These are phyloP conservation scores for Ceratocystis diversiconidia DNA, from an alignment of 2,329 filamentous ascomycete genomes.

Conservation along the genomic window DNA sequence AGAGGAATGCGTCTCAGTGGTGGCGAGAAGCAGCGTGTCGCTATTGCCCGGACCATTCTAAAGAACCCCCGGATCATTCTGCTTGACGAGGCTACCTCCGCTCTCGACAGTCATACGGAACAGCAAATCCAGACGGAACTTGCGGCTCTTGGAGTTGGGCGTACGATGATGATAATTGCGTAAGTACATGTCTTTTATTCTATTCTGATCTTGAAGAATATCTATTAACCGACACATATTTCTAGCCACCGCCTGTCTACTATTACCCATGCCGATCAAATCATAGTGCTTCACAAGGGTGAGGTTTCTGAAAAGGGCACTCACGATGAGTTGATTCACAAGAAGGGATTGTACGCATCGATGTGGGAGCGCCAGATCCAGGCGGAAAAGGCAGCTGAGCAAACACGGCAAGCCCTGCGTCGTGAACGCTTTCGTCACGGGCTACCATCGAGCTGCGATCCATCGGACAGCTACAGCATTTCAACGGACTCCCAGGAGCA, in stretches of 20 bases:
- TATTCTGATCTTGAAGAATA: not conserved
- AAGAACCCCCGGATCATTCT: conserved; percentile 88
- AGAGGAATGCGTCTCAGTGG: conserved; percentile 75
- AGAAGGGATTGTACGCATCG: conserved; percentile 59
- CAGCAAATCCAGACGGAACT: conserved; percentile 85
- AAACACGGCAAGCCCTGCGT: conserved; percentile 34
- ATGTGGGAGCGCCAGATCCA: conserved; percentile 87
- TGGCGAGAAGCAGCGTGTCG: conserved; percentile 85
- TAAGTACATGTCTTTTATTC: conserved; percentile 32
- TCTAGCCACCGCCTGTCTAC: conserved; percentile 63
- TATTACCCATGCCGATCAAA: conserved; percentile 74
- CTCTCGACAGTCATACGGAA: conserved; percentile 81
- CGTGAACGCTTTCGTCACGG: conserved; percentile 26
- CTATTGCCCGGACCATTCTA: conserved; percentile 82
- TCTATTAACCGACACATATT: conserved; percentile 20
- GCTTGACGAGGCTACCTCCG: conserved; percentile 84
- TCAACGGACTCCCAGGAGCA: conserved; percentile 25
- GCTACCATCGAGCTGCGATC: conserved; percentile 24
- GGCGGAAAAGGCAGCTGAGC: conserved; percentile 54
- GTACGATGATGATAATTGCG: conserved; percentile 91
- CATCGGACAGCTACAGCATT: conserved; percentile 34
- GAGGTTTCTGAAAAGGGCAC: conserved; percentile 63
- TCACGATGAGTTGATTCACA: conserved; percentile 58
- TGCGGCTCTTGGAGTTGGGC: conserved; percentile 63
- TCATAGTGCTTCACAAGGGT: conserved; percentile 66